phyloP scores from a whole-genome alignment of 164 flowering plant species.

The Magnolia sinica region DNA sequence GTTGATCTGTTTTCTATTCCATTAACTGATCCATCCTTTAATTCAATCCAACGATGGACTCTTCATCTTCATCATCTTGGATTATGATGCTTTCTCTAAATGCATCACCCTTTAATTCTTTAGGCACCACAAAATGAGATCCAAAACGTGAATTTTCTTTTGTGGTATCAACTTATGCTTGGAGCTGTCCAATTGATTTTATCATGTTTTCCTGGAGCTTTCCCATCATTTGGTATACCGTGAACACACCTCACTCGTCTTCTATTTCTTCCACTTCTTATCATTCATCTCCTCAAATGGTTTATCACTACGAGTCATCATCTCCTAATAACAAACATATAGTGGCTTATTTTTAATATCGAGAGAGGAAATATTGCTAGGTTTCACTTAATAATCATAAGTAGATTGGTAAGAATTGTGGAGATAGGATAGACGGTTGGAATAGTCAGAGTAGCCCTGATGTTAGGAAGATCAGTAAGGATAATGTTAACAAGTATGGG shows the following conservation, averaged over 20 bases:
- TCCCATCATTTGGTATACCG: not conserved
- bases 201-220: not conserved
- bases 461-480: too few relatives aligned
- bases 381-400: not conserved
- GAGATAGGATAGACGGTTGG: too few relatives aligned
- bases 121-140: not conserved
- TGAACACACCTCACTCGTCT: not conserved
- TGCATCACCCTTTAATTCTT: not conserved
- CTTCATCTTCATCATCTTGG: not conserved
- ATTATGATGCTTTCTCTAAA: not conserved
- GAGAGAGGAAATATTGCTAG: not conserved
- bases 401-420: not conserved
- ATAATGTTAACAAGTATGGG: too few relatives aligned
- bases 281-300: not conserved
- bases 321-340: not conserved
- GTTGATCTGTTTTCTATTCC: too few relatives aligned
- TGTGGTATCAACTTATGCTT: too few relatives aligned
- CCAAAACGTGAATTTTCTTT: too few relatives aligned
- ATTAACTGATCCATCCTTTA: too few relatives aligned
- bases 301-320: not conserved
- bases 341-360: not conserved
- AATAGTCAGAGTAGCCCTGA: too few relatives aligned
- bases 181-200: not conserved
- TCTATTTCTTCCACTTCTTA: not conserved
- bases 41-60: too few relatives aligned